Evolutionary conservation across 164 flowering plant genomes (phyloP).

Genomic region (Vitis amurensis): DNA sequence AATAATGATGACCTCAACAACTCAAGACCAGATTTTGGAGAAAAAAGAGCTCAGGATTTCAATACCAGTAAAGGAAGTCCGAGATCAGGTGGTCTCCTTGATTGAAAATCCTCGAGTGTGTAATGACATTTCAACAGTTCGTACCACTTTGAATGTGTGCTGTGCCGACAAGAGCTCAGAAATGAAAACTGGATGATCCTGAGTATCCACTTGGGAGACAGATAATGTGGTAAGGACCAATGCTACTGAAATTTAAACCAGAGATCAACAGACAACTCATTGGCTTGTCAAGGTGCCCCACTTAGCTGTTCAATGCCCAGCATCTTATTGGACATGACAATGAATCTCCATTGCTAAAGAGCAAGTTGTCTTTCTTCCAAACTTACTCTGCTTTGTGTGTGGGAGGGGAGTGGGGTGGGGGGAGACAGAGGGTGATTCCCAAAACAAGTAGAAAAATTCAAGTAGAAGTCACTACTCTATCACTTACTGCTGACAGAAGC

Average conservation of each 20-base stretch:
- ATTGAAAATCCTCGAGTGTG: conserved; percentile 9
- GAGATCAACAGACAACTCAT: conserved; percentile 29
- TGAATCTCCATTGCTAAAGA: conserved; percentile 11
- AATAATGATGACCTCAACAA: too few relatives aligned
- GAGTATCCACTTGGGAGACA: conserved; percentile 20
- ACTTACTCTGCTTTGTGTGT: not conserved
- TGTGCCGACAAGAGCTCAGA: conserved; percentile 21
- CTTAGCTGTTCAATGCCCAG: conserved; percentile 24
- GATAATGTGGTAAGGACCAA: conserved; percentile 8
- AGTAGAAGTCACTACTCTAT: conserved; percentile 5
- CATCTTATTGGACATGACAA: conserved; percentile 22
- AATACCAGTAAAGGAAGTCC: conserved; percentile 15
- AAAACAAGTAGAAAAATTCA: conserved; percentile 1
- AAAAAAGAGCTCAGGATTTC: not conserved
- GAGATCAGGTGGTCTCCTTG: conserved; percentile 6
- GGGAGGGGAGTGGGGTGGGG: not conserved
- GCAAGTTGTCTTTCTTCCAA: not conserved
- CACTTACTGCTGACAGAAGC: conserved; percentile 1
- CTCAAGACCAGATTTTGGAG: too few relatives aligned
- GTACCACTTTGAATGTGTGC: conserved; percentile 10
- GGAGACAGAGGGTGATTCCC: not conserved
- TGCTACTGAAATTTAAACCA: conserved; percentile 24
- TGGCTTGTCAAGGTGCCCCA: conserved; percentile 35
- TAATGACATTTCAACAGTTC: conserved; percentile 1
- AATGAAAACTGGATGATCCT: conserved; percentile 24